A percentile compares a stretch with the other conserved stretches of the same genome.
Evolutionary conservation across 495 filamentous ascomycete genomes (phyloP).

Genomic region (Collariella sp.): DNA sequence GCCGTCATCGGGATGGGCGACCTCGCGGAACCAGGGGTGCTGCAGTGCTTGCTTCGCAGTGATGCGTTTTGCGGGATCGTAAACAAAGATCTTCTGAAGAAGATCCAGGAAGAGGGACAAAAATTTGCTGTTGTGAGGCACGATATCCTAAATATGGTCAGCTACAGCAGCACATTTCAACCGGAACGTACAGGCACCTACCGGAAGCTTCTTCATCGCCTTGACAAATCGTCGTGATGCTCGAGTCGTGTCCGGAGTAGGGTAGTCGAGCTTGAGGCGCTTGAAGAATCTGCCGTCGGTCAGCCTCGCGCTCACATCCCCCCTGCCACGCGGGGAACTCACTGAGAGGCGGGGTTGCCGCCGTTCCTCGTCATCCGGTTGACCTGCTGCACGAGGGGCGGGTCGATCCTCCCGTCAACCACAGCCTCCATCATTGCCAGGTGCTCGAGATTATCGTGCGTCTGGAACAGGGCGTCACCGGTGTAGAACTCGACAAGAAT

Average conservation of each 20-base stretch:
- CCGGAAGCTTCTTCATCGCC: constrained; percentile 82
- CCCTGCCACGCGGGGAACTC: constrained; percentile 30
- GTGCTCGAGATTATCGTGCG: constrained; percentile 96
- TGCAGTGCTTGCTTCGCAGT: constrained; percentile 85
- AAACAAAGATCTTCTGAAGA: constrained; percentile 83
- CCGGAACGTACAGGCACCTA: constrained; percentile 39
- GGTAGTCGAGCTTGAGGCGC: constrained; percentile 76
- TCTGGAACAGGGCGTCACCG: constrained; percentile 94
- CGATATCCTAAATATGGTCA: constrained; percentile 65
- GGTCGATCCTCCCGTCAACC: constrained; percentile 64
- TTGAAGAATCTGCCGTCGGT: constrained; percentile 66
- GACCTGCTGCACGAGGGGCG: constrained; percentile 66
- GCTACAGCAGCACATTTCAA: background rate
- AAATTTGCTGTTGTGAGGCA: constrained; percentile 69
- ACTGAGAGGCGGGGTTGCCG: constrained; percentile 75
- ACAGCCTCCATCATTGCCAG: constrained; percentile 99
- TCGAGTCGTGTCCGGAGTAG: constrained; percentile 75
- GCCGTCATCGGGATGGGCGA: constrained; percentile 71
- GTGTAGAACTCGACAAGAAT: constrained; percentile 99
- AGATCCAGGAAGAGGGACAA: constrained; percentile 82
- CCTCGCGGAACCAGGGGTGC: constrained; percentile 91
- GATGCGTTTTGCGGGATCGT: constrained; percentile 83
- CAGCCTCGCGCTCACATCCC: constrained; percentile 12
- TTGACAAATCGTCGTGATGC: constrained; percentile 87
- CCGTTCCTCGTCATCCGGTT: constrained; percentile 55